Base-by-base conservation (phyloP, 23 red algal species). In the Gracilaria domingensis region DNA sequence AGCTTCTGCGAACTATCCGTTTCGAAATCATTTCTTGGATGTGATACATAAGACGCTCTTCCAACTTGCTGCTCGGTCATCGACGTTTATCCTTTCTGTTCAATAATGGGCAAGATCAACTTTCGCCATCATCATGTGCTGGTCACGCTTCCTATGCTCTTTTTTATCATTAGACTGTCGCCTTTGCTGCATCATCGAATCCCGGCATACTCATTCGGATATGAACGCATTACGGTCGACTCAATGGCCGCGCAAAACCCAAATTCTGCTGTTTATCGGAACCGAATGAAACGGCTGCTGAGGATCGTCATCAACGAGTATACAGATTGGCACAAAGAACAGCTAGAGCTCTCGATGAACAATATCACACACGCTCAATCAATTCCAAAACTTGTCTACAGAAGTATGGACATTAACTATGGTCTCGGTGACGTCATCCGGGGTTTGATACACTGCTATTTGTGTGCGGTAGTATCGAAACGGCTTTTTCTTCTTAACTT, bases 341-440 rank as follows among this genome's bases (percentile, higher is more conserved):
- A 82, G 21, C 12, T 64, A 0, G 8, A 42, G 3, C 48, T 82
- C 51, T 82, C 50, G 24, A 26, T 26, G 9, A 61, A n/a, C 50
- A 82, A 82, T 32, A 4, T 25, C 18, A 82, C 79, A 4, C 79
- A 82, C 64, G 79, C 79, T 42, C 53, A 82, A 47, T 64, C 53
- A 61, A 47, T 82, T 66, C 79, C 53, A 64, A 82, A 82, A 28
- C 54, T 82, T 1, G 25, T 82, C 4, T 82, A 82, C 28, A 61
- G 8, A 26, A 64, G 79, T 45, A 82, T 40, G 18, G 54, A 38
- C 25, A 45, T 17, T 5, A 82, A 82, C 37, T 61, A 88, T 51
- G 84, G 69, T 4, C 66, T 88, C 58, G 84, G 84, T 11, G 84
- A 88, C 61, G 66, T 62, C 34, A 62, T 88, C 78, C 84, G 84